phyloP scores from a whole-genome alignment of 371 early-diverging fungal genomes.

The Umbelopsis sp. region DNA sequence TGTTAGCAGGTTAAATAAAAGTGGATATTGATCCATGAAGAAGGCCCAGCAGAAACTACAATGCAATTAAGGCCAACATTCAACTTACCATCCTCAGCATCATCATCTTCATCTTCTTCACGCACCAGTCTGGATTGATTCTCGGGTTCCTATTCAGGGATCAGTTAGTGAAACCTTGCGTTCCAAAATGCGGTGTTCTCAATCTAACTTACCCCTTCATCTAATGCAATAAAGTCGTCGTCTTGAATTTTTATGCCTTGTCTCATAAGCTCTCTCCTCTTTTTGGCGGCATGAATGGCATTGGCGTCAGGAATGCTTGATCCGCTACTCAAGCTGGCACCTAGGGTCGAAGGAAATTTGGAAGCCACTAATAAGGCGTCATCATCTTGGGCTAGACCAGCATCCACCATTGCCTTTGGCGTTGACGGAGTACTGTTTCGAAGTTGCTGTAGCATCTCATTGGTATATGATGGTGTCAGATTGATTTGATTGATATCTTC shows the following conservation, averaged over 20 bases:
- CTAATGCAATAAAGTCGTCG: slow-evolving; percentile 44
- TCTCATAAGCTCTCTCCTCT: slow-evolving; percentile 52
- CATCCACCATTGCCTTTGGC: slow-evolving; percentile 29
- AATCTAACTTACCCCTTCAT: slow-evolving; percentile 28
- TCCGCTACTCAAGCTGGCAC: slow-evolving; percentile 21
- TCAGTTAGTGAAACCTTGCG: background rate
- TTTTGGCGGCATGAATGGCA: slow-evolving; percentile 58
- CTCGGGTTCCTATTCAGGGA: background rate
- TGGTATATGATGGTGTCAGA: slow-evolving; percentile 28
- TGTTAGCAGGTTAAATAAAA: no score
- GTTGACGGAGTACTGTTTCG: slow-evolving; percentile 43
- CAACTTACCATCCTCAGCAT: slow-evolving; percentile 29
- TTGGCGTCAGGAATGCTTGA: slow-evolving; percentile 47
- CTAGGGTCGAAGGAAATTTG: slow-evolving; percentile 46
- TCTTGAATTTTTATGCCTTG: slow-evolving; percentile 42
- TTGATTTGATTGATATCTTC: slow-evolving; percentile 21
- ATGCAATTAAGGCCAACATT: no score
- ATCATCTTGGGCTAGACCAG: background rate
- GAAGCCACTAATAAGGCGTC: slow-evolving; percentile 42
- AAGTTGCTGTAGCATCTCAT: slow-evolving; percentile 34
- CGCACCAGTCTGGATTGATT: slow-evolving; percentile 43
- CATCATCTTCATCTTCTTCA: slow-evolving; percentile 59
- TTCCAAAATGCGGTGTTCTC: background rate
- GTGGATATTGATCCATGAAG: no score
- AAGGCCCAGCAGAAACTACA: no score